Evolutionary conservation across 345 rosid species (phyloP), one percentile per base, ranked within the genome.

Genomic region (Nephelium lappaceum): DNA sequence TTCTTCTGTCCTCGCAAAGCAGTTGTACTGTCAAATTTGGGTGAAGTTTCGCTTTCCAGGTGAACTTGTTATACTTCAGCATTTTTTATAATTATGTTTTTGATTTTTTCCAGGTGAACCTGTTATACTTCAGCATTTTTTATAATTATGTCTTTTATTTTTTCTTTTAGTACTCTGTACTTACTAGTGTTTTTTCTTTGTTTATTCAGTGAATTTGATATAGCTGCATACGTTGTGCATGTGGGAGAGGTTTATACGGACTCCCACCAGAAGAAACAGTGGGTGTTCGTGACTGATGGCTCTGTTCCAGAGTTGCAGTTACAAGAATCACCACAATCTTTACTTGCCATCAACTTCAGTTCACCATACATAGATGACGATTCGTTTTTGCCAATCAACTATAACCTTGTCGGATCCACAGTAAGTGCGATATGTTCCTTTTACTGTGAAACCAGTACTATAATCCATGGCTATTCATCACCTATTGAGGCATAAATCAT

Each of bases 231-330:
- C 27, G 89, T 96, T 78, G 85, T 96, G 81, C 72, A 89, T 65
- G 95, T 93, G 78, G 99, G 97, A 76, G 93, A 94, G 82, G 91
- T 83, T 79, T 89, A 84, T 77, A 79, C 72, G 41, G 81, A 79
- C 43, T 86, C 82, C 82, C 82, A 82, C 66, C 91, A 82, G 78
- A 91, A 84, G 93, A 94, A 88, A 82, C 99, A 94, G 78, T 92
- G 98, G 98, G 89, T 96, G 47, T 93, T 94, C 84, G 93, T 93
- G 82, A 89, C 93, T 62, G 98, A 94, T 87, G 87, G 86, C 81
- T 90, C 98, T 39, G 64, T 78, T 12, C 84, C 78, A 67, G 67
- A 68, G 24, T 80, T 78, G 51, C 72, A 82, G 71, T 76, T 85
- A 66, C 92, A 84, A 79, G 89, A 84, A 69, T 79, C 74, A 67